Conservation (phyloP, 139 green algal species). For the Dunaliella sp. region DNA sequence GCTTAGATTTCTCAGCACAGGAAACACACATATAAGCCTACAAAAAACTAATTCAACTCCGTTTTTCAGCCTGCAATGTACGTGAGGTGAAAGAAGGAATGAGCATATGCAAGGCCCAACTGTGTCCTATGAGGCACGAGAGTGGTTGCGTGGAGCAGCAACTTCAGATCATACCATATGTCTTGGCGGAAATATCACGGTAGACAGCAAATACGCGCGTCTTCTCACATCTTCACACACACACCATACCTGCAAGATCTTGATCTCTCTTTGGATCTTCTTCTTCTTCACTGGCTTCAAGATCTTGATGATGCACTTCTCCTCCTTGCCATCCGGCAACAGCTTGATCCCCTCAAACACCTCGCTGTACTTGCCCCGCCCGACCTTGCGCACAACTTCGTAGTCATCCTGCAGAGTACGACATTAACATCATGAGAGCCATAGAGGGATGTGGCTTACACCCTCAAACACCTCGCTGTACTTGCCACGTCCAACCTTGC, state of each 20-base stretch:
- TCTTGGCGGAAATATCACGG: no score
- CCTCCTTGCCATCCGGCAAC: conserved; percentile 56
- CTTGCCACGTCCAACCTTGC: conserved; percentile 95
- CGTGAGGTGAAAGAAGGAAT: no score
- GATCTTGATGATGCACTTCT: conserved; percentile 96
- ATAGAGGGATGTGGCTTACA: conserved; percentile 22
- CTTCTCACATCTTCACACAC: no score
- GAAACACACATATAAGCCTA: no score
- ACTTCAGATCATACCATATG: no score
- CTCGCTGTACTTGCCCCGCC: conserved; percentile 98
- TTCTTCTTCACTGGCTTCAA: conserved; percentile 87
- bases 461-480: conserved; percentile 99
- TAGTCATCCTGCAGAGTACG: conserved; percentile 98
- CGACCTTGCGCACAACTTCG: conserved; percentile 93
- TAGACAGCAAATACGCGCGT: no score
- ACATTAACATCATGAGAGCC: no score
- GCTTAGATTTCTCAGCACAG: background rate
- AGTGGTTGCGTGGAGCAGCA: no score
- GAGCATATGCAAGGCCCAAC: no score
- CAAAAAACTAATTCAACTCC: no score
- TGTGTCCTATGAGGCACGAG: no score
- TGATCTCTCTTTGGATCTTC: conserved; percentile 97
- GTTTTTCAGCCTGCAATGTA: no score
- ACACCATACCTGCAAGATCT: conserved; percentile 80
- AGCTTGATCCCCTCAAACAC: conserved; percentile 92